These are phyloP conservation scores for Microdochium bolleyi DNA, from an alignment of 2,329 filamentous ascomycete species.

Conservation along the genomic window DNA sequence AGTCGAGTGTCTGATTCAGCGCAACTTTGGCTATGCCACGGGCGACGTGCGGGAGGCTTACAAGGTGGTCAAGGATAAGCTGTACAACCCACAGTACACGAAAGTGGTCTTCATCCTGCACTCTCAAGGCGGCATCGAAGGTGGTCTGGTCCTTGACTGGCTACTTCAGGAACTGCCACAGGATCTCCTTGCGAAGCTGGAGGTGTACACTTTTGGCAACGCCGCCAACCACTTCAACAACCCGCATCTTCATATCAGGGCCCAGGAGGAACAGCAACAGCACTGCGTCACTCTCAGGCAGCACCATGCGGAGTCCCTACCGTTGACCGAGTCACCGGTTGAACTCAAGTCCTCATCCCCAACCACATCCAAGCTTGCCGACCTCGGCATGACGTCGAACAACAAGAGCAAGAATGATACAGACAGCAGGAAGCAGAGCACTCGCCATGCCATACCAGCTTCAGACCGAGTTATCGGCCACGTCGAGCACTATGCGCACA, in stretches of 20 bases:
- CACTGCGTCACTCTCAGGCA: neutral
- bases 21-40: slow-evolving; percentile 66
- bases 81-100: slow-evolving; percentile 52
- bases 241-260: slow-evolving; percentile 45
- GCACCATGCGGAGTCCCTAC: slow-evolving; percentile 14
- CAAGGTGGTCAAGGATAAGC: slow-evolving; percentile 50
- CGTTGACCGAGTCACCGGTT: slow-evolving; percentile 18
- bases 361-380: slow-evolving; percentile 4
- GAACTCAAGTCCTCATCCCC: slow-evolving; percentile 8
- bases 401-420: slow-evolving; percentile 14
- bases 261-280: slow-evolving; percentile 29
- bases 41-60: slow-evolving; percentile 57
- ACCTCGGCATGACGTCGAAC: slow-evolving; percentile 23
- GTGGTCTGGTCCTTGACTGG: slow-evolving; percentile 67
- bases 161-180: slow-evolving; percentile 64
- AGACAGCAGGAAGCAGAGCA: slow-evolving; percentile 1
- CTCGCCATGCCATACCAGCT: slow-evolving; percentile 16
- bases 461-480: slow-evolving; percentile 52
- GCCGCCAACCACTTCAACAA: slow-evolving; percentile 81
- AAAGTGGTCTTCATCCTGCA: slow-evolving; percentile 71
- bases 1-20: slow-evolving; percentile 69
- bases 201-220: slow-evolving; percentile 72
- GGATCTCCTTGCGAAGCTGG: slow-evolving; percentile 57
- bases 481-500: slow-evolving; percentile 76
- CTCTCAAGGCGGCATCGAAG: slow-evolving; percentile 71